Percentiles rank a stretch among this genome's conserved stretches.
phyloP scores from a whole-genome alignment of 2,329 filamentous ascomycete species.

The Ceratocystis destructans region DNA sequence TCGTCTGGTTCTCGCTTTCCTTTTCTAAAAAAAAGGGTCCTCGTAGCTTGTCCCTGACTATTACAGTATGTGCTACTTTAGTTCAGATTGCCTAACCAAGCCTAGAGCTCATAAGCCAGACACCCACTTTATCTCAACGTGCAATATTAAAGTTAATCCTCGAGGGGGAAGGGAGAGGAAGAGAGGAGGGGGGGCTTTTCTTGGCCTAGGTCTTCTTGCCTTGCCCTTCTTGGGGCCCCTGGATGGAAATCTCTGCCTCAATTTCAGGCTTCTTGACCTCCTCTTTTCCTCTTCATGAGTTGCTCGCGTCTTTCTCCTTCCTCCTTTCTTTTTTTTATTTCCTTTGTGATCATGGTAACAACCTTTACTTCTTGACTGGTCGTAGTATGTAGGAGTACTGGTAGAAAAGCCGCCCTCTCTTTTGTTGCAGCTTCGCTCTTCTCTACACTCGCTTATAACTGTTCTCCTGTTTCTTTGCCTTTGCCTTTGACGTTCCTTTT shows the following conservation, averaged over 20 bases:
- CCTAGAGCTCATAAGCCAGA: background rate
- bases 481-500: conserved; percentile 5
- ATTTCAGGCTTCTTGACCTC: background rate
- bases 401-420: background rate
- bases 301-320: background rate
- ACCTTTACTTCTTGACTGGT: background rate
- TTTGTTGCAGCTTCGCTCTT: background rate
- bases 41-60: background rate
- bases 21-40: background rate
- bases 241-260: background rate
- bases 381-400: background rate
- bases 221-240: background rate
- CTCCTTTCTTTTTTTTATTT: background rate
- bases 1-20: background rate
- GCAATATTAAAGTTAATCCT: conserved; percentile 4
- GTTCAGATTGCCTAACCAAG: background rate
- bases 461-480: background rate
- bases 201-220: background rate
- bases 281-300: background rate
- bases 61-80: background rate
- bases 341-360: background rate
- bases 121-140: background rate
- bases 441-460: conserved; percentile 3
- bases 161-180: background rate
- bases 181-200: background rate